Evolutionary conservation across 2,329 filamentous ascomycete species (phyloP).

Genomic region (Cladosporium sphaerospermum): DNA sequence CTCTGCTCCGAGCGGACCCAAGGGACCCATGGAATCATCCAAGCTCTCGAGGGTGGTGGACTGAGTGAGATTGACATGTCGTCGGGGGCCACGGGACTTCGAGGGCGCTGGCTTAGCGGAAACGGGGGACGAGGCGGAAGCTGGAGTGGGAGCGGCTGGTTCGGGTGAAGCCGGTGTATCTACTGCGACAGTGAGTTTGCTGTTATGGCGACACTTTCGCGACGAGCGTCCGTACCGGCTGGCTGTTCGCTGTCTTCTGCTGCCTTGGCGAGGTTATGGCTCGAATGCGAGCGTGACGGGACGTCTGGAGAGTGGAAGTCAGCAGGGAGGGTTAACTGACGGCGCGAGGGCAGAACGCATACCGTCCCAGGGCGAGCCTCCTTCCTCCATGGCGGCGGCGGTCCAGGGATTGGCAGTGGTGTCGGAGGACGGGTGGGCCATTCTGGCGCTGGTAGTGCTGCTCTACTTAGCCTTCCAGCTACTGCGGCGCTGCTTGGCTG

Average conservation of each 20-base stretch:
- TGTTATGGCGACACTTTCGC: not conserved
- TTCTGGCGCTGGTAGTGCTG: not conserved
- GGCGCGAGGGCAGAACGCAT: constrained; percentile 5
- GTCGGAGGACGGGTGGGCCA: constrained; percentile 9
- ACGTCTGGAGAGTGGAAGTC: constrained; percentile 35
- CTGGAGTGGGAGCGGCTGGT: constrained; percentile 15
- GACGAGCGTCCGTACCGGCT: constrained; percentile 18
- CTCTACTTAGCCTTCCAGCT: not conserved
- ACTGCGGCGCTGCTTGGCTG: constrained; percentile 5
- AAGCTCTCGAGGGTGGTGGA: constrained; percentile 72
- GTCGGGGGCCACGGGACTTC: constrained; percentile 47
- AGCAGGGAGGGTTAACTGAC: not conserved
- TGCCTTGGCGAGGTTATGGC: constrained; percentile 35
- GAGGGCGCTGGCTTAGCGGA: constrained; percentile 23
- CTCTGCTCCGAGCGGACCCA: constrained; percentile 58
- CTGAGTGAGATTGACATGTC: constrained; percentile 67
- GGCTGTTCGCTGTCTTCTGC: constrained; percentile 26
- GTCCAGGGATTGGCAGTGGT: constrained; percentile 19
- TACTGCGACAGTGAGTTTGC: not conserved
- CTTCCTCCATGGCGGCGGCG: constrained; percentile 24
- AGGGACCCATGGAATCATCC: constrained; percentile 65
- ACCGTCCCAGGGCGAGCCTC: constrained; percentile 30
- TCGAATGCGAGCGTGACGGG: constrained; percentile 39
- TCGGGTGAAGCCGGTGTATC: constrained; percentile 11
- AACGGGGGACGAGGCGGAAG: constrained; percentile 19